Evolutionary conservation across 129 eudicot genomes (phyloP), one percentile per base, ranked within the genome.

Genomic region (Saposhnikovia divaricata): DNA sequence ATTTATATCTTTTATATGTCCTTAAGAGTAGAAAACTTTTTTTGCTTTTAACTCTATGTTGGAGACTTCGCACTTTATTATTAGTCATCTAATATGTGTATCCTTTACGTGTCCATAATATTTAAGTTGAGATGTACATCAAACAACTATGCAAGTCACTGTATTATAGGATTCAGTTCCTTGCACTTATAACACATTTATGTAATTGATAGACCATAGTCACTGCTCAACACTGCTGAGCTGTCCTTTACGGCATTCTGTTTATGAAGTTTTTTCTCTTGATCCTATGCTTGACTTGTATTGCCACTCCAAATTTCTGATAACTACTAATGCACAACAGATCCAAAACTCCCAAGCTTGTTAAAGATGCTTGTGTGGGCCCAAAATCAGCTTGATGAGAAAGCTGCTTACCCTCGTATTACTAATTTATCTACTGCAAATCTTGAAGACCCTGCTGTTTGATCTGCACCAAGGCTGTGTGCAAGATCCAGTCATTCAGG

Each of bases 321-420:
- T 28, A 57, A 80, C 42, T 38, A 61, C 42, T 38, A 61, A 66
- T 84, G 55, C 72, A 55, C 28, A 10, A 53, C 91, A 94, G 97
- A 94, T 84, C 98, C 97, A 37, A 94, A 94, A 84, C 96, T 66
- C 40, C 72, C 72, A 66, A 66, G 72, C 40, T 31, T 66, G 75
- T 83, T 94, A 81, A 94, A 90, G 85, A 91, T 91, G 97, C 89
- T 94, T 77, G 51, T 94, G 74, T 91, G 97, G 98, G 97, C 90
- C 34, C 98, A 94, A 83, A 91, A 90, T 70, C 90, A 87, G 84
- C 96, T 94, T 27, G 97, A 94, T 31, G 93, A 94, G 79, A 91
- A 91, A 81, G 96, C 97, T 76, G 85, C 84, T 85, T 93, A 89
- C 86, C 98, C 98, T 78, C 93, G 92, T 51, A 88, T 94, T 74